Evolutionary conservation across 1,284 basidiomycete genomes (phyloP).

Genomic region (Phellopilus nigrolimitatus): DNA sequence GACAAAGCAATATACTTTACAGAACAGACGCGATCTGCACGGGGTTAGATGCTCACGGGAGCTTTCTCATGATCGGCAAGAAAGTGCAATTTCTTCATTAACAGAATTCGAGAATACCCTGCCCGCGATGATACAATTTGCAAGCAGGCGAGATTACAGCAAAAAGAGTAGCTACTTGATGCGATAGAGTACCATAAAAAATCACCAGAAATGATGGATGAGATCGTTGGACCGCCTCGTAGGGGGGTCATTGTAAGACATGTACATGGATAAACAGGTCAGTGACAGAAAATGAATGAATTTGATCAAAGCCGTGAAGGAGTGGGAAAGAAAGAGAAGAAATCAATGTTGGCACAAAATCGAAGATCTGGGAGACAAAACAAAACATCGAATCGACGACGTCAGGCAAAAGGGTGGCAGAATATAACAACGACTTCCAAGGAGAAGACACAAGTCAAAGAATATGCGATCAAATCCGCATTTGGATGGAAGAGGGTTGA

Average conservation of each 20-base stretch:
- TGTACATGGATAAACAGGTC: slow-evolving; percentile 3
- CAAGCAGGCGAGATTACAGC: slow-evolving; percentile 10
- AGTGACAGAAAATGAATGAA: background rate
- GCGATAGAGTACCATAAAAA: slow-evolving; percentile 11
- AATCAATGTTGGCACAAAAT: slow-evolving; percentile 16
- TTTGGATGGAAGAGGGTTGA: slow-evolving; percentile 4
- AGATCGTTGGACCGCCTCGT: slow-evolving; percentile 9
- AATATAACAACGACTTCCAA: slow-evolving; percentile 6
- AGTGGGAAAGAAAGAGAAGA: slow-evolving; percentile 2
- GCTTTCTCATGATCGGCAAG: too few relatives aligned
- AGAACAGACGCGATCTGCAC: too few relatives aligned
- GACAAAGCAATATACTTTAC: background rate
- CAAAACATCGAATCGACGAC: slow-evolving; percentile 12
- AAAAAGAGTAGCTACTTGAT: slow-evolving; percentile 14
- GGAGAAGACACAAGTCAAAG: slow-evolving; percentile 6
- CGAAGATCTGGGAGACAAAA: slow-evolving; percentile 7
- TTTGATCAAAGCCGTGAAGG: background rate
- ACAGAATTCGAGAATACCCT: background rate
- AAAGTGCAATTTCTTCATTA: background rate
- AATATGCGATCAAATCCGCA: background rate
- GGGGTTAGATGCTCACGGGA: too few relatives aligned
- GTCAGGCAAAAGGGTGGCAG: background rate
- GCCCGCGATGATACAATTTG: slow-evolving; percentile 5
- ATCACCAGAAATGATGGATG: slow-evolving; percentile 5
- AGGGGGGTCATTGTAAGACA: slow-evolving; percentile 7